Evolutionary conservation across 345 rosid genomes (phyloP).

Genomic region (Microcos paniculata): DNA sequence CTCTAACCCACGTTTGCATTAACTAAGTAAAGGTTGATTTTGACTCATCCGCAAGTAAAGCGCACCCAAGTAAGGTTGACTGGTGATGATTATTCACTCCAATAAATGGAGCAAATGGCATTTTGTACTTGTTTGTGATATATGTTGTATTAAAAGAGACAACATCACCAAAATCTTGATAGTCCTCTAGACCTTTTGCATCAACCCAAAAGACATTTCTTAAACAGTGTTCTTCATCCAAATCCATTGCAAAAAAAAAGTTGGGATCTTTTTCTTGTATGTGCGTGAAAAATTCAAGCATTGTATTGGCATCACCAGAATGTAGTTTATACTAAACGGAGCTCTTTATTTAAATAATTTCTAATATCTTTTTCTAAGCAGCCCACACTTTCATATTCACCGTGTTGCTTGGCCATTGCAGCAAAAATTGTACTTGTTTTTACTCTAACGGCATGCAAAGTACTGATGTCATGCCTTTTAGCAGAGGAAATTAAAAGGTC

Average conservation of each 20-base stretch:
- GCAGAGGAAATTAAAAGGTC: neutral
- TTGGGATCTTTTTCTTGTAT: no score
- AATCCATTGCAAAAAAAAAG: no score
- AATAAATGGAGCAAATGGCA: neutral
- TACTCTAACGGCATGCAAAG: no score
- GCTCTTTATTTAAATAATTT: no score
- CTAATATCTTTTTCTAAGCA: no score
- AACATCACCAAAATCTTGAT: conserved; percentile 40
- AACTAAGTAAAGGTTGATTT: neutral
- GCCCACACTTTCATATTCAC: no score
- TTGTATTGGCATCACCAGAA: no score
- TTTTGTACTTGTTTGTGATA: conserved; percentile 28
- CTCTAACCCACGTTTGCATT: neutral
- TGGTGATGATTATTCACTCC: neutral
- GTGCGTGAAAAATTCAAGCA: no score
- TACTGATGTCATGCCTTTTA: no score
- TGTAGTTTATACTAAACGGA: no score
- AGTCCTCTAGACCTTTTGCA: conserved; percentile 46
- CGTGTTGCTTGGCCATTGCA: no score
- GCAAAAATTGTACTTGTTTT: no score
- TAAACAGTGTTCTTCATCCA: conserved; percentile 26
- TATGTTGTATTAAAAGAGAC: conserved; percentile 45
- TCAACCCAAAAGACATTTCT: conserved; percentile 50
- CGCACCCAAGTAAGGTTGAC: neutral
- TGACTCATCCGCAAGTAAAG: neutral